Percentiles rank a stretch among this genome's conserved stretches.
Evolutionary conservation across 768 basidiomycete species (phyloP).

Genomic region (Daedalea quercina): DNA sequence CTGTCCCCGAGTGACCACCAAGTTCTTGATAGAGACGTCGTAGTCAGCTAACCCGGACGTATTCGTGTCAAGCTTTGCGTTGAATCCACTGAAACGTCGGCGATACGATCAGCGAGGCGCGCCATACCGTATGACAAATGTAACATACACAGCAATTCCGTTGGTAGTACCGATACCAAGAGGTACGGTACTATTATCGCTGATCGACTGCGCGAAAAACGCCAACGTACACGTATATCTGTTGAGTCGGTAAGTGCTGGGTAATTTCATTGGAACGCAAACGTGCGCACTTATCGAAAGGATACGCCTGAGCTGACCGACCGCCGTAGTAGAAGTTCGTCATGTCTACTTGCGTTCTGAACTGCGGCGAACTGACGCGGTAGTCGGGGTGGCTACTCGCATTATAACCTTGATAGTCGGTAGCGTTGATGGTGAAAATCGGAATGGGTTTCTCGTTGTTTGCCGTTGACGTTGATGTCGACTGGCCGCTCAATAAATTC

Average conservation of each 20-base stretch:
- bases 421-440: constrained; percentile 9
- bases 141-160: constrained; percentile 11
- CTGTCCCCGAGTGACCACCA: constrained; percentile 9
- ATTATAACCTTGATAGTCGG: constrained; percentile 1
- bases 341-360: constrained; percentile 10
- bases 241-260: background rate
- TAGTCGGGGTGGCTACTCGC: constrained; percentile 4
- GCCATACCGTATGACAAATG: background rate
- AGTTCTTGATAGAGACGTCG: constrained; percentile 9
- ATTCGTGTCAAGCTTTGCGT: constrained; percentile 2
- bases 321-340: constrained; percentile 6
- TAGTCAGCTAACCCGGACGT: background rate
- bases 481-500: constrained; percentile 5
- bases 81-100: constrained; percentile 8
- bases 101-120: background rate
- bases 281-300: constrained; percentile 11
- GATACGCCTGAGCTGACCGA: constrained; percentile 11
- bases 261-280: background rate
- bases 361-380: constrained; percentile 5
- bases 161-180: constrained; percentile 6
- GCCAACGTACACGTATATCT: constrained; percentile 9
- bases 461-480: background rate
- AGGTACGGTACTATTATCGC: constrained; percentile 7
- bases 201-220: constrained; percentile 5
- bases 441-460: constrained; percentile 1